Base-by-base conservation (phyloP, 441 rosid species). In the Erodium trifolium region DNA sequence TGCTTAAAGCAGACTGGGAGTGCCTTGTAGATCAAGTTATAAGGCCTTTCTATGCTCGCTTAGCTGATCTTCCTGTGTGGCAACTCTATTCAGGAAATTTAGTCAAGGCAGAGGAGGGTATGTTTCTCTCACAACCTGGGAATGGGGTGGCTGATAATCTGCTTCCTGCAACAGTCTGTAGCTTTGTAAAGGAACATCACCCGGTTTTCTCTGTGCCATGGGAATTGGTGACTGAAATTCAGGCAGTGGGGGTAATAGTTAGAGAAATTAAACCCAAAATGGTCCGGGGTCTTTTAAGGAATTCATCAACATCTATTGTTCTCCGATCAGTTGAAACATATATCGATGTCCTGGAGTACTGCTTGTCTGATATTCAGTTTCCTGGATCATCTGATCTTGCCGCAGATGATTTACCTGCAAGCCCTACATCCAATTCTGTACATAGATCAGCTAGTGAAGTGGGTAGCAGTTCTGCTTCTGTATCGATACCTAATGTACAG, bases 71-170 rank as follows among this genome's bases (percentile, higher is more conserved):
- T 78, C 97, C 99, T 69, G 78, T 94, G 55, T 94, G 99, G 99
- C 97, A 94, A 79, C 86, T 94, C 69, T 92, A 88, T 80, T 87
- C 99, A 0, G 99, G 99, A 85, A 86, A 83, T 77, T 71, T 92
- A 72, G 99, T 92, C 71, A 94, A 86, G 85, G 90, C 94, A 75
- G 91, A 84, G 77, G 99, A 94, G 78, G 99, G 99, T 75, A 94
- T 94, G 99, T 92, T 94, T 84, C 86, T 94, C 77, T 85, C 97
- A 74, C 98, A 86, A 70, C 99, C 99, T 75, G 98, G 94, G 70
- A 82, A 86, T 78, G 90, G 85, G 29, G 87, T 92, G 72, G 89
- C 86, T 75, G 91, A 72, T 73, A 88, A 82, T 81, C 73, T 94
- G 78, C 98, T 94, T 78, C 98, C 98, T 1, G 84, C 91, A 71